phyloP scores from a whole-genome alignment of 495 filamentous ascomycete species.

The Tricharina praecox region DNA sequence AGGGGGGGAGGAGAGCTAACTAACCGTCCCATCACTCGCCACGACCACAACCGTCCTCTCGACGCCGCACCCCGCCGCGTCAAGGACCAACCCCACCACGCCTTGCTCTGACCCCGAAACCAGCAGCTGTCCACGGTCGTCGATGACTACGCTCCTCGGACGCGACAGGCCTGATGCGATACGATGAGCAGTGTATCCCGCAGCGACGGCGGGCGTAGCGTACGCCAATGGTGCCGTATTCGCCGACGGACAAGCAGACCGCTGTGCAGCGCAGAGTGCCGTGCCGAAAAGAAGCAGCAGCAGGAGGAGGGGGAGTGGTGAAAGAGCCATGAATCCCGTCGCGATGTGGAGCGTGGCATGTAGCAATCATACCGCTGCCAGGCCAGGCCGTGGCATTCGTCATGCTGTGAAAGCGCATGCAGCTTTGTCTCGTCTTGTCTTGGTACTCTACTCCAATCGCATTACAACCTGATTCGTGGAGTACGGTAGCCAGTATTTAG shows the following conservation, averaged over 20 bases:
- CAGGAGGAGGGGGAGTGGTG: too few species aligned
- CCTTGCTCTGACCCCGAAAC: conserved; percentile 45
- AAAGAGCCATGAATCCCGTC: too few species aligned
- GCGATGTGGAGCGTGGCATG: too few species aligned
- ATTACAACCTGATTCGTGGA: too few species aligned
- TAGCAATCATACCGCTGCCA: too few species aligned
- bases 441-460: too few species aligned
- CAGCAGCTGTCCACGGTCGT: conserved; percentile 41
- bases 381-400: too few species aligned
- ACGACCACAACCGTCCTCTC: conserved; percentile 26
- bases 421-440: too few species aligned
- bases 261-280: too few species aligned
- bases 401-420: too few species aligned
- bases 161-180: conserved; percentile 35
- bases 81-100: conserved; percentile 38
- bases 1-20: conserved; percentile 28
- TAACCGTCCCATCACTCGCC: conserved; percentile 21
- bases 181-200: conserved; percentile 41
- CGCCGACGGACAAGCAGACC: background rate
- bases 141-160: conserved; percentile 46
- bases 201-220: conserved; percentile 34
- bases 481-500: too few species aligned
- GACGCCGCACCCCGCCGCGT: conserved; percentile 36
- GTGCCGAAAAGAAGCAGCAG: too few species aligned
- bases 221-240: background rate